These are phyloP conservation scores for Candida tetrigidarum DNA, from an alignment of 1,139 yeast species.

Conservation along the genomic window DNA sequence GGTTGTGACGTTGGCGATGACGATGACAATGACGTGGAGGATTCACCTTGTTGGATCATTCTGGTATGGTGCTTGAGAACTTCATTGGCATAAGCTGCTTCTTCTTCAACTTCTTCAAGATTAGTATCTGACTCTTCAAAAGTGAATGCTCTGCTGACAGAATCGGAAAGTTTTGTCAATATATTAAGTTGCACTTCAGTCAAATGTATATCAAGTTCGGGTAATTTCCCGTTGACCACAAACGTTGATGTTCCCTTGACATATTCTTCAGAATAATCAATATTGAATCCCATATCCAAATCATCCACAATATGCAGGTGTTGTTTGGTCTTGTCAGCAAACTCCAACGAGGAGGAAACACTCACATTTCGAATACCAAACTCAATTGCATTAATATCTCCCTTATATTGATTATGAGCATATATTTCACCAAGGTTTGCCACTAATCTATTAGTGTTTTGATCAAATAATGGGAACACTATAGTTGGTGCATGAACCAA, in stretches of 20 bases:
- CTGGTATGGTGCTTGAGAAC: conserved; percentile 36
- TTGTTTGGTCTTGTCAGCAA: conserved; percentile 51
- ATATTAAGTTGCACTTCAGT: conserved; percentile 80
- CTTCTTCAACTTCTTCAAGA: conserved; percentile 63
- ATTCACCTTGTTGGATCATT: conserved; percentile 10
- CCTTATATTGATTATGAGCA: conserved; percentile 62
- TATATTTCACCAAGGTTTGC: conserved; percentile 85
- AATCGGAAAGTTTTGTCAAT: conserved; percentile 57
- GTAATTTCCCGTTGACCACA: conserved; percentile 60
- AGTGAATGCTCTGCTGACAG: conserved; percentile 60
- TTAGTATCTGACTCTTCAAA: conserved; percentile 39
- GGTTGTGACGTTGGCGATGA: too few species aligned
- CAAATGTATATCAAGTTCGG: conserved; percentile 67
- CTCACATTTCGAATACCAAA: conserved; percentile 79
- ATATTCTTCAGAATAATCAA: conserved; percentile 55
- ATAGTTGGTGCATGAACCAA: conserved; percentile 80
- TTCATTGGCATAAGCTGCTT: conserved; percentile 61
- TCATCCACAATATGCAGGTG: conserved; percentile 67
- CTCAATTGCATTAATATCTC: conserved; percentile 23
- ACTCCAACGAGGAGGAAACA: conserved; percentile 49
- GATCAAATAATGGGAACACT: conserved; percentile 68
- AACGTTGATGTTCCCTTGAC: conserved; percentile 52
- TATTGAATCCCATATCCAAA: conserved; percentile 65
- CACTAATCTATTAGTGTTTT: conserved; percentile 62
- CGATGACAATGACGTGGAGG: too few species aligned